Evolutionary conservation across 1,284 basidiomycete species (phyloP), one percentile per base, ranked within the genome.

Genomic region (Sporisorium graminicola): DNA sequence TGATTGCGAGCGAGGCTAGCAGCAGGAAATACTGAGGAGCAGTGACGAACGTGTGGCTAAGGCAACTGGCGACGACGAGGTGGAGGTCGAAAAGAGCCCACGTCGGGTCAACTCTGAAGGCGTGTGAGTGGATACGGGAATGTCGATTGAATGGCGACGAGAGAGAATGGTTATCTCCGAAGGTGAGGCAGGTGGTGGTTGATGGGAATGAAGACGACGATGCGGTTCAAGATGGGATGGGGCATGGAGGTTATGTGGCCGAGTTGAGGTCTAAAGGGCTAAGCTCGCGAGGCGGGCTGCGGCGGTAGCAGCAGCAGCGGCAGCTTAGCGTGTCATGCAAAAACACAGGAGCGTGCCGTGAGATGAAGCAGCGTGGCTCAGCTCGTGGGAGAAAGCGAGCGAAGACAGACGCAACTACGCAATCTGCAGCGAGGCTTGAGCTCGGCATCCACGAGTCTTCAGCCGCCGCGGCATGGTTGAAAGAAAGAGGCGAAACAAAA

Each of bases 351-450:
- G 63, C 27, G 27, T 47, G 44, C n/a, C 46, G 52, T 33, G 40
- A 68, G 51, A 60, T 58, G 65, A 61, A 61, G 55, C 40, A 59
- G 59, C 65, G 59, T 62, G 59, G 65, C 65, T 62, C 58, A 61
- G 59, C 65, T 68, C 65, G 59, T 62, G 65, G 59, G 59, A 51
- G 65, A 22, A 49, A 18, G 26, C 26, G 50, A 52, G 31, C 20
- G 24, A 22, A 24, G 43, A 6, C 13, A 44, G 29, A 31, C 29
- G 29, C 18, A 33, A 31, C 31, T 10, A 52, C 31, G 33, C 50
- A 51, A 29, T 50, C 46, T 46, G 22, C 49, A 4, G 18, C 29
- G 54, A 46, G 29, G 59, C 52, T 33, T 24, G 20, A 42, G 50
- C 49, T 52, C 51, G 64, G 52, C 64, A 47, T 40, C 50, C 50